Base-by-base conservation (phyloP, 78 protist genomes). In the Polysphondylium violaceum region DNA sequence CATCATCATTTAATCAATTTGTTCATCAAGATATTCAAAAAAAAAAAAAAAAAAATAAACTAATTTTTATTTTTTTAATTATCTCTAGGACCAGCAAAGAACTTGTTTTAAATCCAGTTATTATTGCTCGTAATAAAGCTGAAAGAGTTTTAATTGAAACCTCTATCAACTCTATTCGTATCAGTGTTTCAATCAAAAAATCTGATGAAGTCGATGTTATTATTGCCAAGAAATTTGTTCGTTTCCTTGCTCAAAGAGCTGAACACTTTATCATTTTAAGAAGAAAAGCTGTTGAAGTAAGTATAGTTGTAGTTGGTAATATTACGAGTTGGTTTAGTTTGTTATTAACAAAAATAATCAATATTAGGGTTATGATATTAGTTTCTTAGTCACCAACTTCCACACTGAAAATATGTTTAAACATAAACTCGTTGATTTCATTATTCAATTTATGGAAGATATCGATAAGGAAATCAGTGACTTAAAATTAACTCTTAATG, bases 141-240 rank as follows among this genome's bases (percentile, higher is more conserved):
- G 99, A 98, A 88, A 27, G 56, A 33, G 96, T 94, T 33, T 69
- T 97, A 43, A 98, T 99, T 40, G 99, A 99, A 83, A 65, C 98
- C 1, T 96, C 99, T 4, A 69, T 99, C 77, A 99, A 99, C 95
- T 96, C 99, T n/a, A 90, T 98, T 47, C 98, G 99, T 44, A 65
- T 99, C 79, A 86, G 97, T 74, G 93, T 98, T 59, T 78, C 69
- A 50, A 76, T 98, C 61, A 97, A 97, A 89, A 93, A 96, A 87
- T 29, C 95, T 9, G 99, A 99, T 69, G 99, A 81, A 21, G 56
- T 98, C 41, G 99, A 99, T 21, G 81, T 43, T 12, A 93, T 98
- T 19, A 92, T 99, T 43, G 94, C 97, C 38, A 44, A 95, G 63
- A 91, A 93, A 65, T 98, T 98, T 44, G 87, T 96, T 78, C 88